Base-by-base conservation (phyloP, 2,329 filamentous ascomycete species). In the Xylaria polymorpha region DNA sequence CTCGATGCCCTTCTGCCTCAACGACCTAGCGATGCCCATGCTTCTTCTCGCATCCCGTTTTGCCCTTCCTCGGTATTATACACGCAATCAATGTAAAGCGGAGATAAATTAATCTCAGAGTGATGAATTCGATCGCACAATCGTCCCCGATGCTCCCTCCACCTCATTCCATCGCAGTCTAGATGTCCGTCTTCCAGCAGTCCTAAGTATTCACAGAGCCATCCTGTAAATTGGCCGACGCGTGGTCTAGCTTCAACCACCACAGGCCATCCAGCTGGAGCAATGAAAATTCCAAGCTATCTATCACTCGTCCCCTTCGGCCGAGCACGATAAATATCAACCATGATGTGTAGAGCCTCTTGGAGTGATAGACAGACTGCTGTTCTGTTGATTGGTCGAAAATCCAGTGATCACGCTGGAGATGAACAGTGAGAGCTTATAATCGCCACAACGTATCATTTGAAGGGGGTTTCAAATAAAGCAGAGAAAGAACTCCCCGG, bases 51-150 rank as follows among this genome's bases (percentile, higher is more conserved):
- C 9, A 12, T 25, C 32, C 53, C 3, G 3, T 53, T 67, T 46
- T 18, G 35, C 20, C 44, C 37, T 51, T 60, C n/a, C 25, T 12
- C 37, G 22, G 14, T 68, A 12, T 57, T 55, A 51, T 69, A 69
- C 67, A 69, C 8, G 35, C 22, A 46, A 43, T 20, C 20, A 20
- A 51, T 57, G 44, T 37, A 25, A 57, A 71, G 57, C 25, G 32
- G 32, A 29, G 61, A 64, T 29, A 58, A 37, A 41, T 39, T 22
- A 29, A 46, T 59, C 58, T 66, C 32, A 56, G 46, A 57, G 51
- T 39, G 20, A 63, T n/a, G 18, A 62, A 53, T 18, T 56, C 37
- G 32, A 60, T 48, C 41, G 43, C 37, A 43, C 59, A 8, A 25
- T 32, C 46, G 48, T 61, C 43, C 39, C 65, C 35, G 15, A 46